Evolutionary conservation across 495 filamentous ascomycete genomes (phyloP).

Genomic region (Melanomma pulvis-pyrius): DNA sequence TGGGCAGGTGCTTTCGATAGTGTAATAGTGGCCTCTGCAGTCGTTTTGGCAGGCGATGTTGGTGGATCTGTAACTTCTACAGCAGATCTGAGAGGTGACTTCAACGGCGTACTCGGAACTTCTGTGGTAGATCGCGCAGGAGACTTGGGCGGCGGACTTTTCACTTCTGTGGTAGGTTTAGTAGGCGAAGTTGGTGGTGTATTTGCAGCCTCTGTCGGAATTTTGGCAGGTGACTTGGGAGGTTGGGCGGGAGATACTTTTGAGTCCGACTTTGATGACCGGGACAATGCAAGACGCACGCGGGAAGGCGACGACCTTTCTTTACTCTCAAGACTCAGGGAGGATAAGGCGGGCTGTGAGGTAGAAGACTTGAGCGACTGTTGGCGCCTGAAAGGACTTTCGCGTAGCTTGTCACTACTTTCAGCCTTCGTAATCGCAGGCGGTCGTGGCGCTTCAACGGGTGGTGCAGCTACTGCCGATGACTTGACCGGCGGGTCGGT

Average conservation of each 20-base stretch:
- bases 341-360: conserved; percentile 30
- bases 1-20: too few species aligned
- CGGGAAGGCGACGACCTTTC: conserved; percentile 23
- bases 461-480: conserved; percentile 4
- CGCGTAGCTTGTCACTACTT: conserved; percentile 34
- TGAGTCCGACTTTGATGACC: conserved; percentile 20
- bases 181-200: neutral
- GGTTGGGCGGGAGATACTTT: neutral
- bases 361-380: conserved; percentile 28
- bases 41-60: too few species aligned
- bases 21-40: too few species aligned
- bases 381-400: conserved; percentile 23
- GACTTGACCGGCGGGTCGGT: conserved; percentile 6
- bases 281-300: conserved; percentile 11
- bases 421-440: conserved; percentile 30
- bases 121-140: neutral
- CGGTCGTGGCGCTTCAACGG: conserved; percentile 24
- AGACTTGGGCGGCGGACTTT: neutral
- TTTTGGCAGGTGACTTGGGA: conserved; percentile 22
- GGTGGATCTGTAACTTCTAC: too few species aligned
- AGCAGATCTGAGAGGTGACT: too few species aligned
- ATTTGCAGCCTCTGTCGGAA: neutral
- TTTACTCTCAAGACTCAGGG: conserved; percentile 6
- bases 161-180: neutral
- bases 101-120: neutral